These are phyloP conservation scores for Blastocystis hominis DNA, from an alignment of 352 stramenopile genomes.

Conservation along the genomic window DNA sequence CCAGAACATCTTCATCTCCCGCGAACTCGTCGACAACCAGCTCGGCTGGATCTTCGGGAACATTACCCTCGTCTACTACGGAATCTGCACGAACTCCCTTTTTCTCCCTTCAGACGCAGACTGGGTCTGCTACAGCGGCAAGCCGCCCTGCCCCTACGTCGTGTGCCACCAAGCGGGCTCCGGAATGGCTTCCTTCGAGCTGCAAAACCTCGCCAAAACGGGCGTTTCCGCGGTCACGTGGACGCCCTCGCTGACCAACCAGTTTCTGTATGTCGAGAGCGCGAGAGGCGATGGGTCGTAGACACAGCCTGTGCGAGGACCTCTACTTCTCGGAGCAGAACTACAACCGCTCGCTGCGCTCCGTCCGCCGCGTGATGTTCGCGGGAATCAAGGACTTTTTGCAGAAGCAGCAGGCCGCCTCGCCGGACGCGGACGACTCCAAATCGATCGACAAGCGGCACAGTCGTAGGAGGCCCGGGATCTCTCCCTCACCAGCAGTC, in stretches of 20 bases:
- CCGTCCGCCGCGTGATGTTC: background rate
- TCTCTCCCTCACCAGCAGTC: background rate
- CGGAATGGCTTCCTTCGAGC: background rate
- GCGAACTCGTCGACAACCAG: background rate
- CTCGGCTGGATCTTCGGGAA: conserved; percentile 42
- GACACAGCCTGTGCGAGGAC: conserved; percentile 29
- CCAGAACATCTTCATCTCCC: conserved; percentile 35
- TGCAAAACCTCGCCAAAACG: background rate
- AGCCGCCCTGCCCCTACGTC: background rate
- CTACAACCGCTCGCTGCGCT: background rate
- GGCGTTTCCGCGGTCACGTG: background rate
- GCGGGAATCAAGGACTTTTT: background rate
- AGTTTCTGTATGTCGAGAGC: background rate
- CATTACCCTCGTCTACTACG: conserved; percentile 27
- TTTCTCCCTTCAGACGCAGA: background rate
- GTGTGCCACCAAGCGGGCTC: background rate
- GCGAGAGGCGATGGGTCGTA: background rate
- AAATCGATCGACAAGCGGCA: background rate
- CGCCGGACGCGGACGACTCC: background rate
- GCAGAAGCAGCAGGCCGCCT: background rate
- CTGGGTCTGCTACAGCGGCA: conserved; percentile 8
- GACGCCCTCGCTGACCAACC: background rate
- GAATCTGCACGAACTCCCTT: background rate
- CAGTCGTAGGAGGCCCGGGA: background rate
- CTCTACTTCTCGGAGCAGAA: background rate